A percentile compares a stretch with the other conserved stretches of the same genome.
These are phyloP conservation scores for Teratosphaeriaceae sp. DNA, from an alignment of 2,329 filamentous ascomycete genomes.

Conservation along the genomic window DNA sequence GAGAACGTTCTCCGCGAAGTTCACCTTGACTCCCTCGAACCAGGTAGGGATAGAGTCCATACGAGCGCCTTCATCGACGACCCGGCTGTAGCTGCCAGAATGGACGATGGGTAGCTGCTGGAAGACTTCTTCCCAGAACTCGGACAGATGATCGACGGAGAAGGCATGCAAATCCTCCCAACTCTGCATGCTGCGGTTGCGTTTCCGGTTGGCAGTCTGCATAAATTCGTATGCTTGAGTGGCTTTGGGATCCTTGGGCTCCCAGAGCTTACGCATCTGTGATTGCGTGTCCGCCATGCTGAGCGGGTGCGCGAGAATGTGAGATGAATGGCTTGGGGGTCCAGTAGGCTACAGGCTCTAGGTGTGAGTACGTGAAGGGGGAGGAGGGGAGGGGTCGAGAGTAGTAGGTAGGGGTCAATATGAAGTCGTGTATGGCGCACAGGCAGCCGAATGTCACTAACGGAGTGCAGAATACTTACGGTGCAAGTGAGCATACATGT, in stretches of 20 bases:
- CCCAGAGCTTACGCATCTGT: conserved; percentile 41
- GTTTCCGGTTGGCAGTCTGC: conserved; percentile 54
- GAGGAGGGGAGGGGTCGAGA: too few relatives aligned
- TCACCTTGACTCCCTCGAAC: conserved; percentile 69
- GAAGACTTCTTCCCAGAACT: conserved; percentile 63
- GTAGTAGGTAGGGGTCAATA: too few relatives aligned
- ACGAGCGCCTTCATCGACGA: conserved; percentile 62
- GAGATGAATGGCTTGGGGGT: too few relatives aligned
- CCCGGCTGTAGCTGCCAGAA: conserved; percentile 42
- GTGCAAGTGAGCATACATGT: too few relatives aligned
- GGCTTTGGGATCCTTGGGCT: conserved; percentile 30
- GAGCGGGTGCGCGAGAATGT: too few relatives aligned
- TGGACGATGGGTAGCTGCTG: conserved; percentile 55
- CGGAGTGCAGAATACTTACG: too few relatives aligned
- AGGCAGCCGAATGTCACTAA: too few relatives aligned
- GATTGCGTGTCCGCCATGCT: conserved; percentile 12
- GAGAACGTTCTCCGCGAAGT: conserved; percentile 75
- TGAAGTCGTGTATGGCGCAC: too few relatives aligned
- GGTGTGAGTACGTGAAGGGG: too few relatives aligned
- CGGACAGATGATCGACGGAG: conserved; percentile 54
- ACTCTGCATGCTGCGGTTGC: conserved; percentile 53
- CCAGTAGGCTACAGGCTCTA: too few relatives aligned
- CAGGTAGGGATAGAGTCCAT: conserved; percentile 68
- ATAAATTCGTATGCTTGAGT: conserved; percentile 64
- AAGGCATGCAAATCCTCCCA: conserved; percentile 66